These are phyloP conservation scores for Corynascus novoguineensis DNA, from an alignment of 495 filamentous ascomycete species.

Conservation along the genomic window DNA sequence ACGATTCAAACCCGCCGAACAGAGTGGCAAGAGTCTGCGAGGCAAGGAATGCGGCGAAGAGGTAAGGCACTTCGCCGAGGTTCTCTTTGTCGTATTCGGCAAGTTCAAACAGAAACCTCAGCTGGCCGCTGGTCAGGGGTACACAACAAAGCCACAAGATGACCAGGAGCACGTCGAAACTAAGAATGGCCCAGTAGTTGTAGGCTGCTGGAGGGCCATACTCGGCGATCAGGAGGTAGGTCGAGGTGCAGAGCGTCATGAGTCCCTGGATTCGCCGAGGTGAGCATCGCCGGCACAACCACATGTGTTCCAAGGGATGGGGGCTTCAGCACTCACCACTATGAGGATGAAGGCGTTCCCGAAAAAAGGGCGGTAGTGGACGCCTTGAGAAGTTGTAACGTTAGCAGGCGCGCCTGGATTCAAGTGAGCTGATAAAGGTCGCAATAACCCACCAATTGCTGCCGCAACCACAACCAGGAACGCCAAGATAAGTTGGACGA, in stretches of 20 bases:
- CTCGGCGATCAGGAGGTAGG: conserved; percentile 39
- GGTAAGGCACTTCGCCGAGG: too few species aligned
- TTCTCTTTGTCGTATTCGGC: conserved; percentile 12
- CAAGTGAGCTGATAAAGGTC: not conserved
- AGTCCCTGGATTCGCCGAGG: too few species aligned
- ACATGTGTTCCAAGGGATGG: not conserved
- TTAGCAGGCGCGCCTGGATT: not conserved
- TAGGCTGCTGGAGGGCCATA: conserved; percentile 29
- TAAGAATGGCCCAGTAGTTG: conserved; percentile 48
- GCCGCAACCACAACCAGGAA: conserved; percentile 61
- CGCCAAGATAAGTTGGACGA: conserved; percentile 57
- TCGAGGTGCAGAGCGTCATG: conserved; percentile 34
- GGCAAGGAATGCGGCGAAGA: not conserved
- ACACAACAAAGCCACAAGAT: conserved; percentile 46
- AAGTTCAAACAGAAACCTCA: conserved; percentile 26
- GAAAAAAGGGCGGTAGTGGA: conserved; percentile 24
- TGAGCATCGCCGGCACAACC: too few species aligned
- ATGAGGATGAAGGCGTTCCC: conserved; percentile 35
- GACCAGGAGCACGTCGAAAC: conserved; percentile 40
- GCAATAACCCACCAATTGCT: conserved; percentile 54
- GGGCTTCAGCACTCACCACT: conserved; percentile 32
- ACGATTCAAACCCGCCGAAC: conserved; percentile 43
- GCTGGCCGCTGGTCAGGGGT: conserved; percentile 35
- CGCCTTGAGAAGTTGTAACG: conserved; percentile 20
- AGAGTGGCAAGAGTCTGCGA: conserved; percentile 13